Evolutionary conservation across 768 basidiomycete genomes (phyloP).

Genomic region (Leccinum sublutescens): DNA sequence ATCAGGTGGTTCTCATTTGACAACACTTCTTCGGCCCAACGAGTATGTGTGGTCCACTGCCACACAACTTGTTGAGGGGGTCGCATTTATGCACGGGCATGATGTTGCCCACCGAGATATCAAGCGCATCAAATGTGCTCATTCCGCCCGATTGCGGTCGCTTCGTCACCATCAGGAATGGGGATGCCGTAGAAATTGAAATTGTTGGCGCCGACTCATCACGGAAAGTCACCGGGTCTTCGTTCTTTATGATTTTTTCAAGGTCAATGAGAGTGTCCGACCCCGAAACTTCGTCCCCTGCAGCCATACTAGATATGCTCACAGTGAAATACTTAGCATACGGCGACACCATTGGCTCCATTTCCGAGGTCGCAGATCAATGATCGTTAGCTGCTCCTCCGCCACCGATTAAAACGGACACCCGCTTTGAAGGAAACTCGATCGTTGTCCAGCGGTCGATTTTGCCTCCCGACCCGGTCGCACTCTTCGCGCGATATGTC

Average conservation of each 20-base stretch:
- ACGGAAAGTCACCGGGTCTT: neutral
- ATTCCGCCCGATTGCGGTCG: neutral
- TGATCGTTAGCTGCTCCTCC: too few species aligned
- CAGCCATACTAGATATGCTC: too few species aligned
- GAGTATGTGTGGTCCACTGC: neutral
- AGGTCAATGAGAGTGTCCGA: neutral
- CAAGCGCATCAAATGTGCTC: neutral
- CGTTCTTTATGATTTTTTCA: neutral
- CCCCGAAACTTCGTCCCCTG: neutral
- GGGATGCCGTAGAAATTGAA: constrained; percentile 1
- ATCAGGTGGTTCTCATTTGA: neutral
- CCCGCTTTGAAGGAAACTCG: too few species aligned
- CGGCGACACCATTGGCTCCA: too few species aligned
- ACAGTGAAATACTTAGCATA: too few species aligned
- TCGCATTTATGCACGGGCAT: neutral
- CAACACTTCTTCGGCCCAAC: neutral
- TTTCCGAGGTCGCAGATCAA: too few species aligned
- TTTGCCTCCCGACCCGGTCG: too few species aligned
- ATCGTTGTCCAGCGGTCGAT: too few species aligned
- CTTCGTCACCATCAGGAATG: neutral
- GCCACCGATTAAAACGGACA: too few species aligned
- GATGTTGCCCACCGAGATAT: neutral
- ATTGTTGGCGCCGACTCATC: neutral
- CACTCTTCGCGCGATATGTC: too few species aligned
- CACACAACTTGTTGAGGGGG: neutral